Conservation (phyloP, 2,329 filamentous ascomycete species). For the Hymenoscyphus scutula region DNA sequence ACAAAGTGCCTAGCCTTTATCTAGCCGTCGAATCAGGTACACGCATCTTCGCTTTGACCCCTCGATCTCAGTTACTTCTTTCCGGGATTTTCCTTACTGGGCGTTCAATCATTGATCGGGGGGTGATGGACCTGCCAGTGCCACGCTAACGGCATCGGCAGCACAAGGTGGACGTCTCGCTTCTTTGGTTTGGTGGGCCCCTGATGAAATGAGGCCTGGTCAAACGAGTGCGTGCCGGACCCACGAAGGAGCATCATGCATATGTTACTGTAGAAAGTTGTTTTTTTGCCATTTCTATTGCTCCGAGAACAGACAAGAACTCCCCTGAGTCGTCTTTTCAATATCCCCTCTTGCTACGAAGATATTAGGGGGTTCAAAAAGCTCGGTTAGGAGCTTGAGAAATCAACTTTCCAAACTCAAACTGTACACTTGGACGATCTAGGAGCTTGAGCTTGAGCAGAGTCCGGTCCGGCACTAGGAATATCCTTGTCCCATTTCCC, state of each 20-base stretch:
- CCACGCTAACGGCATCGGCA: not conserved
- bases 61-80: not conserved
- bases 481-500: slow-evolving; percentile 6
- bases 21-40: not conserved
- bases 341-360: too few species aligned
- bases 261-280: too few species aligned
- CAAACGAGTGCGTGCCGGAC: too few species aligned
- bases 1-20: not conserved
- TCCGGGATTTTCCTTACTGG: not conserved
- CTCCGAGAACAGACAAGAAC: too few species aligned
- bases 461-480: slow-evolving; percentile 3
- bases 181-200: too few species aligned
- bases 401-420: not conserved
- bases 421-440: not conserved
- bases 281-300: too few species aligned
- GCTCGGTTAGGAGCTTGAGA: not conserved
- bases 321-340: too few species aligned
- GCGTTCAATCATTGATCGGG: not conserved
- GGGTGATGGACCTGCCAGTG: not conserved
- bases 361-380: too few species aligned
- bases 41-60: not conserved
- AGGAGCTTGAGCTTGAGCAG: not conserved
- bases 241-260: too few species aligned
- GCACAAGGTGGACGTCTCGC: not conserved
- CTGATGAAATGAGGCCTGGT: too few species aligned